These are phyloP conservation scores for Cryphonectria parasitica DNA, from an alignment of 2,329 filamentous ascomycete genomes.

Conservation along the genomic window DNA sequence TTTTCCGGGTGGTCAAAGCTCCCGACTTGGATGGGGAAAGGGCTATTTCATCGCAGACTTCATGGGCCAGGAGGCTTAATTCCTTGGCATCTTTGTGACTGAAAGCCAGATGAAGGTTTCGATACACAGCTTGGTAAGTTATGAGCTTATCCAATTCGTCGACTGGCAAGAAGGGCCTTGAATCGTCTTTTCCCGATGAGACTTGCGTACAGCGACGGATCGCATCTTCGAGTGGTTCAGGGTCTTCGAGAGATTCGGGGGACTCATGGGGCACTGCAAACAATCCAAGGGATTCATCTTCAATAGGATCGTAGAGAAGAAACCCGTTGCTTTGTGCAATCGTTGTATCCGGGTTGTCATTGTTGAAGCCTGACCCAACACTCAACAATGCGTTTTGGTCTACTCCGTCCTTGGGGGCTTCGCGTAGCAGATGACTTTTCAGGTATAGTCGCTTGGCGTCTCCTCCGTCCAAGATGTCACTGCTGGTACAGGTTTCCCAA, in stretches of 20 bases:
- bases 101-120: slow-evolving; percentile 5
- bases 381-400: not conserved
- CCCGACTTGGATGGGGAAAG: not conserved
- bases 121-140: slow-evolving; percentile 38
- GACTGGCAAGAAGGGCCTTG: slow-evolving; percentile 6
- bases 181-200: not conserved
- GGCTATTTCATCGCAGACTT: slow-evolving; percentile 1
- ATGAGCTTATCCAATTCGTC: slow-evolving; percentile 35
- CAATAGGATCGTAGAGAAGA: not conserved
- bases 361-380: not conserved
- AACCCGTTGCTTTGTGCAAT: not conserved
- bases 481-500: not conserved
- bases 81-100: not conserved
- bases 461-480: not conserved
- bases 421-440: not conserved
- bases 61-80: not conserved
- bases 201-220: not conserved
- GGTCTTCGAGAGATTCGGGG: not conserved
- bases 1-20: slow-evolving; percentile 3
- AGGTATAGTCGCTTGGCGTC: not conserved
- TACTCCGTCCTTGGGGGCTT: not conserved
- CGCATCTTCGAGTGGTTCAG: not conserved
- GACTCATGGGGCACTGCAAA: too few relatives aligned
- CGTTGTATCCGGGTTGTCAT: not conserved
- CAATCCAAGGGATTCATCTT: not conserved